Base-by-base conservation (phyloP, 2,329 filamentous ascomycete genomes). In the Chaetomium strumarium region DNA sequence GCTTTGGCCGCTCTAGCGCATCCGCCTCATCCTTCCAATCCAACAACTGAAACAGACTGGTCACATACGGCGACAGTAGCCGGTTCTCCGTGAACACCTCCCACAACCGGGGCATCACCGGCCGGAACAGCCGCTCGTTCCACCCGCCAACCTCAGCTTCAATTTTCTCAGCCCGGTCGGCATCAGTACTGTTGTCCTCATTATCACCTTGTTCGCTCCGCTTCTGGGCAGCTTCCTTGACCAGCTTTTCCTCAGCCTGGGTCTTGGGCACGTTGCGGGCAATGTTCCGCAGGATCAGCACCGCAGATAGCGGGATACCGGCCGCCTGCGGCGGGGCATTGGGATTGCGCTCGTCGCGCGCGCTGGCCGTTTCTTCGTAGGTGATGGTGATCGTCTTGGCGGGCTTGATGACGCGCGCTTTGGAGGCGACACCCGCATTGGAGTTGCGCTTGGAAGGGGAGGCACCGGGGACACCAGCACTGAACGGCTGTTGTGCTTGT, bases 251-350 rank as follows among this genome's bases (percentile, higher is more conserved):
- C 62, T 84, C 76, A 1, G 76, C 73, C 47, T 80, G 76, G 9
- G 79, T 83, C 72, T 83, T 84, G 62, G 76, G 70, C 16, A 83
- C 72, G 61, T 85, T 87, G 58, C 76, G 78, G 12, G 88, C 88
- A 55, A 93, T 81, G 65, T 93, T 93, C 30, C 88, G 80, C 42
- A 93, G 75, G 34, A 93, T 86, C 29, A 92, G 75, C 13, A 86
- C 84, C 2, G 86, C 85, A 50, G 85, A 88, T 7, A 92, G 75
- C n/a, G 88, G 86, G 34, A 92, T 84, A 5, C 88, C 88, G 1
- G 85, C 85, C 2, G 88, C 84, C 63, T 90, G 79, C 2, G 76
- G 72, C 5, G 76, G 70, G 9, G 74, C 74, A 55, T 82, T 78
- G 11, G 78, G 76, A 56, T 81, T 81, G 43, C 76, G 72, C 64